Conservation (phyloP, 2,329 filamentous ascomycete genomes). For the Metarhizium album region DNA sequence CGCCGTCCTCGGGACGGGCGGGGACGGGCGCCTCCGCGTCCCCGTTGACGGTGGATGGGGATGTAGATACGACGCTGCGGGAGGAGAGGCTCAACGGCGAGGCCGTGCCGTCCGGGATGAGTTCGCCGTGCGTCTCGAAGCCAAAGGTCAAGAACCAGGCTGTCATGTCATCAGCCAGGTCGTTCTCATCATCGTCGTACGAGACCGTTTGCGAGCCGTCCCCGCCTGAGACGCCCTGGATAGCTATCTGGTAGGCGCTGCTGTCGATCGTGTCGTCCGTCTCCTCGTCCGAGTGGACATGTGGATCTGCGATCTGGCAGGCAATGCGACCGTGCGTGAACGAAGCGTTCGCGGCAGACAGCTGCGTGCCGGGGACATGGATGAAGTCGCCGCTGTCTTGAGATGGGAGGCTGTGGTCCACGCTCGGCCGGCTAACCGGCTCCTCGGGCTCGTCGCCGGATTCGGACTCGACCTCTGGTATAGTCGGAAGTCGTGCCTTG, state of each 20-base stretch:
- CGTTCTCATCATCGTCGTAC: conserved; percentile 33
- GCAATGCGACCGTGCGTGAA: conserved; percentile 47
- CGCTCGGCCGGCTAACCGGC: neutral
- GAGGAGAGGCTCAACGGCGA: conserved; percentile 8
- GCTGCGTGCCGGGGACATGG: conserved; percentile 37
- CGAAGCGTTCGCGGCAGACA: conserved; percentile 34
- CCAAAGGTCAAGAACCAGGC: conserved; percentile 43
- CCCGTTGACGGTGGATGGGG: conserved; percentile 18
- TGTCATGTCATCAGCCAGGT: conserved; percentile 29
- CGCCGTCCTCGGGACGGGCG: conserved; percentile 22
- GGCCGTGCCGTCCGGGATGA: conserved; percentile 19
- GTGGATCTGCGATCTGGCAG: neutral
- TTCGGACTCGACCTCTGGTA: conserved; percentile 3
- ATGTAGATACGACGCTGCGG: conserved; percentile 16
- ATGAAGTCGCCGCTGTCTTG: conserved; percentile 34
- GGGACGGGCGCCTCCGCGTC: conserved; percentile 29
- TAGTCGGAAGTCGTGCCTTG: conserved; percentile 21
- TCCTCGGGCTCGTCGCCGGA: neutral
- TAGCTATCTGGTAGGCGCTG: conserved; percentile 56
- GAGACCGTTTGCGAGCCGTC: conserved; percentile 35
- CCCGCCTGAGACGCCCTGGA: conserved; percentile 42
- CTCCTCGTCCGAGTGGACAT: conserved; percentile 12
- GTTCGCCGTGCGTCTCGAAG: conserved; percentile 31
- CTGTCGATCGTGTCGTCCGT: conserved; percentile 45
- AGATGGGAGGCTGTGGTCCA: neutral